Evolutionary conservation across 768 basidiomycete species (phyloP).

Genomic region (Galerina marginata): DNA sequence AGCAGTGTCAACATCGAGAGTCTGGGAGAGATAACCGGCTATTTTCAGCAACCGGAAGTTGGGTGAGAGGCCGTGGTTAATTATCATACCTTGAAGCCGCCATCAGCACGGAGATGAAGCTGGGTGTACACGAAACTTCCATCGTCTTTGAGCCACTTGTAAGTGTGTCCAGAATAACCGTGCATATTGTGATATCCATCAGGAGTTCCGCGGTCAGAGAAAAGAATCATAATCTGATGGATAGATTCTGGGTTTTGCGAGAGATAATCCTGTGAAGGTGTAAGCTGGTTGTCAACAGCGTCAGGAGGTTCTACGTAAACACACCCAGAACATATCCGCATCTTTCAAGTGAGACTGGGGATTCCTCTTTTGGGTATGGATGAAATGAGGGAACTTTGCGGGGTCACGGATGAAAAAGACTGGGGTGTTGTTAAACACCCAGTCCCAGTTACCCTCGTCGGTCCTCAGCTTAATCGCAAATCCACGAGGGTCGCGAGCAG

Average conservation of each 20-base stretch:
- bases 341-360: constrained; percentile 94
- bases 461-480: constrained; percentile 92
- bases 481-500: constrained; percentile 92
- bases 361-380: constrained; percentile 91
- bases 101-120: constrained; percentile 78
- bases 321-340: constrained; percentile 83
- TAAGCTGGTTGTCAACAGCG: background rate
- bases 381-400: constrained; percentile 91
- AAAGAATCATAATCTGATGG: constrained; percentile 87
- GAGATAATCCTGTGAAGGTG: constrained; percentile 73
- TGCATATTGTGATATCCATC: constrained; percentile 87
- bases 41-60: constrained; percentile 7
- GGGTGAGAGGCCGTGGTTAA: background rate
- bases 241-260: constrained; percentile 88
- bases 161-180: constrained; percentile 94
- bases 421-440: constrained; percentile 93
- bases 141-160: constrained; percentile 84
- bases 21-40: constrained; percentile 47
- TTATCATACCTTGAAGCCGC: constrained; percentile 74
- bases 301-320: constrained; percentile 14
- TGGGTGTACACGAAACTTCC: constrained; percentile 88
- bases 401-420: constrained; percentile 90
- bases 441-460: constrained; percentile 90
- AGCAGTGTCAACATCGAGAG: constrained; percentile 72
- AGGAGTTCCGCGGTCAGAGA: constrained; percentile 96